Base-by-base conservation (phyloP, 768 basidiomycete species). In the Paxillus rubicundulus region DNA sequence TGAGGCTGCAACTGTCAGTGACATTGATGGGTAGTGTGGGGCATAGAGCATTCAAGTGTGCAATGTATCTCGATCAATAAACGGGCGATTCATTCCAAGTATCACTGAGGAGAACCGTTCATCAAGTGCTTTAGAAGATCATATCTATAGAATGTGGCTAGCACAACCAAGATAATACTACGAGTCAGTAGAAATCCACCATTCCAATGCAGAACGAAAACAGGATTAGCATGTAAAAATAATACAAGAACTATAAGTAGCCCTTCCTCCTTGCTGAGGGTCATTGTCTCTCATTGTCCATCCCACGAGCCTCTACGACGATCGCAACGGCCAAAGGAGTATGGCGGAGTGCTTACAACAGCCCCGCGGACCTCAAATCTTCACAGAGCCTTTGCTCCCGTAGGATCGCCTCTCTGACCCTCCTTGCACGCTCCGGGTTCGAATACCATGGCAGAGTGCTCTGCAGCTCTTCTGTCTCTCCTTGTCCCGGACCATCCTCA, bases 311-410 rank as follows among this genome's bases (percentile, higher is more conserved):
- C 27, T 45, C 42, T 46, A 53, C 16, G 34, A 50, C 52, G 20
- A 49, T 36, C 53, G 43, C n/a, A 21, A 27, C 27, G 48, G n/a
- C 8, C 21, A 37, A 36, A 40, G 47, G 10, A 13, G 28, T 58
- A 53, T 55, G n/a, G 37, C 9, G 6, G 24, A 45, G 21, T 9
- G n/a, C 37, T 58, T 67, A 89, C 33, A 89, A 58, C 47, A 90
- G 71, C 39, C 86, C 87, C 9, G 86, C 86, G 37, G 74, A 77
- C 55, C 85, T 77, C 57, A 89, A 70, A 59, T 84, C 82, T 3
- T 74, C 72, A 52, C 82, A 80, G 54, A 89, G 67, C 49, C 79
- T 74, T 49, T 76, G 76, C 50, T 89, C 86, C 45, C 76, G 76
- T 54, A 68, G 75, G 13, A 82, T 60, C 20, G 79, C 80, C 40